Conservation (phyloP, 768 basidiomycete genomes). For the Macrolepiota fuliginosa region DNA sequence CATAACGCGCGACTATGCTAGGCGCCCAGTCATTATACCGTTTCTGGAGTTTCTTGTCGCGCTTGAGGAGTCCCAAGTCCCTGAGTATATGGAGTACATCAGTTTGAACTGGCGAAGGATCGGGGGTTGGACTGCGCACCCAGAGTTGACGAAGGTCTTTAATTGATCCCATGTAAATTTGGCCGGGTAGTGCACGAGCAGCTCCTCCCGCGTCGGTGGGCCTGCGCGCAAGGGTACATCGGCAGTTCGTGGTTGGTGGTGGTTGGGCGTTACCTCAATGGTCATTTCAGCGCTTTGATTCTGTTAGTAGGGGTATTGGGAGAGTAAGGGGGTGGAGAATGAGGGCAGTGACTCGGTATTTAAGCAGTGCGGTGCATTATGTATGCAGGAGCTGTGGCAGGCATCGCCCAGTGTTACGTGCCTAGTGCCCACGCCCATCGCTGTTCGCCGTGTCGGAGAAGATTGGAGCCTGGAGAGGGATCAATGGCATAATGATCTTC, state of each 20-base stretch:
- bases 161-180: constrained; percentile 76
- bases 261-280: not conserved
- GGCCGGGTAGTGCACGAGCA: constrained; percentile 66
- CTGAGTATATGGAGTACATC: constrained; percentile 32
- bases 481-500: no score
- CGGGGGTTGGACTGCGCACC: constrained; percentile 36
- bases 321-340: not conserved
- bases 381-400: not conserved
- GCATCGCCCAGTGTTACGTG: not conserved
- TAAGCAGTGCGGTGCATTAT: not conserved
- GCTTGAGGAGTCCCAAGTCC: constrained; percentile 77
- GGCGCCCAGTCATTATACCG: constrained; percentile 61
- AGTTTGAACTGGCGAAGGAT: not conserved
- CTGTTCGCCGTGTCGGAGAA: not conserved
- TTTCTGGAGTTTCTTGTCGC: constrained; percentile 65
- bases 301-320: not conserved
- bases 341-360: not conserved
- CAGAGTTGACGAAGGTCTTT: constrained; percentile 76
- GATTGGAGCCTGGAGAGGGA: not conserved
- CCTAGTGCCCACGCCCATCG: not conserved
- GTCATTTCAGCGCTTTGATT: not conserved
- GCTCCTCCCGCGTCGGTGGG: constrained; percentile 65
- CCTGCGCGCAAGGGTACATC: constrained; percentile 49
- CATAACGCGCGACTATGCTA: constrained; percentile 56
- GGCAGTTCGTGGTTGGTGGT: constrained; percentile 14